Percentiles rank a stretch among this genome's conserved stretches.
Evolutionary conservation across 176 grass and related monocot genomes (phyloP).

Genomic region (Musa itinerans): DNA sequence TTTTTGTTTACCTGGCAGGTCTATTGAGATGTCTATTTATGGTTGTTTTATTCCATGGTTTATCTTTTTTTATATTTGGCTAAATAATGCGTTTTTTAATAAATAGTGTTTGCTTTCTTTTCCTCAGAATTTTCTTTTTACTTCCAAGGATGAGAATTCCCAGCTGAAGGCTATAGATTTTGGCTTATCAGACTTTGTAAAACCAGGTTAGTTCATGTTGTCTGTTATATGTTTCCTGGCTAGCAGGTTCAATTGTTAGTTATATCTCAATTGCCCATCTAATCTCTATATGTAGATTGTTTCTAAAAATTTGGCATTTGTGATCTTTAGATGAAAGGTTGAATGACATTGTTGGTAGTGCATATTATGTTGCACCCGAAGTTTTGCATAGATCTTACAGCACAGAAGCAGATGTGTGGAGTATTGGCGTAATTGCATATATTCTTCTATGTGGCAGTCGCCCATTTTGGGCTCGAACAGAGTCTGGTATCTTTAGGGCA

Average conservation of each 20-base stretch:
- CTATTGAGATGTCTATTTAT: neutral
- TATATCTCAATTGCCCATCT: neutral
- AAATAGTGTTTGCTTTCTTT: constrained; percentile 17
- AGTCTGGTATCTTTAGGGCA: constrained; percentile 74
- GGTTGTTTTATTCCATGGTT: neutral
- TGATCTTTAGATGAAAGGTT: constrained; percentile 58
- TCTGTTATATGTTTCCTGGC: neutral
- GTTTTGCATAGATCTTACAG: constrained; percentile 71
- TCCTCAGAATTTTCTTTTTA: constrained; percentile 77
- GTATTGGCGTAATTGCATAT: constrained; percentile 81
- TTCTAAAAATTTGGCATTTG: neutral
- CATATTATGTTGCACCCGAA: constrained; percentile 31
- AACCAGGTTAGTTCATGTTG: constrained; percentile 51
- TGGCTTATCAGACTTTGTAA: constrained; percentile 77
- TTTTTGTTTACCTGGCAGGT: neutral
- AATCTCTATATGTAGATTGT: neutral
- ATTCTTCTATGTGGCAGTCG: constrained; percentile 79
- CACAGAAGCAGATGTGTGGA: constrained; percentile 85
- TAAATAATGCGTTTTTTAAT: constrained; percentile 2
- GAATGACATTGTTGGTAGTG: constrained; percentile 39
- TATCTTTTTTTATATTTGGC: neutral
- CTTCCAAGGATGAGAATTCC: constrained; percentile 64
- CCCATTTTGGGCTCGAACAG: constrained; percentile 79
- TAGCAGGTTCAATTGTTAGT: constrained; percentile 3
- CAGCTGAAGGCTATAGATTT: constrained; percentile 76